A percentile compares a stretch with the other conserved stretches of the same genome.
These are phyloP conservation scores for Thielaviopsis populi DNA, from an alignment of 2,329 filamentous ascomycete species.

Conservation along the genomic window DNA sequence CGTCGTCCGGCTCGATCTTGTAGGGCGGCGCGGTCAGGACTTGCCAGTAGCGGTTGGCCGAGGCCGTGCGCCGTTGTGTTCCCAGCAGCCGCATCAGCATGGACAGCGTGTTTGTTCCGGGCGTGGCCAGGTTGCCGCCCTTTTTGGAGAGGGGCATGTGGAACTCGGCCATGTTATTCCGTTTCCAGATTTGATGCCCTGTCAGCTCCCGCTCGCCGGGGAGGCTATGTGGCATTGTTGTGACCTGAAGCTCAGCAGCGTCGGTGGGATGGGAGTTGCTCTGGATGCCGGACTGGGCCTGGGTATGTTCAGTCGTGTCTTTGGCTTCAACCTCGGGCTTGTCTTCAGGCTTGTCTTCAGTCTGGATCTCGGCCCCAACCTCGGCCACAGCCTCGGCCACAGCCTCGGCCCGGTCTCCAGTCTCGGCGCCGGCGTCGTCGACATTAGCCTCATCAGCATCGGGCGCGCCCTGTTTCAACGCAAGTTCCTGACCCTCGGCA, in stretches of 20 bases:
- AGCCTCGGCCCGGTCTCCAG: no score
- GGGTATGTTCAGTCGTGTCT: no score
- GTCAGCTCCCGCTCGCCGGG: neutral
- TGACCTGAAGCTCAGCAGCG: neutral
- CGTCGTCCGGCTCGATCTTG: slow-evolving; percentile 52
- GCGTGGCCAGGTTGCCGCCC: slow-evolving; percentile 25
- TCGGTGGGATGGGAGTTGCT: neutral
- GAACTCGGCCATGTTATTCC: neutral
- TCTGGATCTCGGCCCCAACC: no score
- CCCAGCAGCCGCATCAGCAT: slow-evolving; percentile 51
- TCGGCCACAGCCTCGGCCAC: no score
- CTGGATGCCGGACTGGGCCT: neutral
- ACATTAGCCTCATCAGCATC: neutral
- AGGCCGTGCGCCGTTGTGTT: slow-evolving; percentile 41
- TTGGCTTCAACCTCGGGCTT: no score
- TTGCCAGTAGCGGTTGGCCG: slow-evolving; percentile 68
- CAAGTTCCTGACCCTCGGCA: neutral
- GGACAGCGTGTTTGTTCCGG: slow-evolving; percentile 47
- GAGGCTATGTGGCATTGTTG: neutral
- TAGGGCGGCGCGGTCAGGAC: slow-evolving; percentile 43
- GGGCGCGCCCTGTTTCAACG: neutral
- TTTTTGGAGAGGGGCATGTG: neutral
- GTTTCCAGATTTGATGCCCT: neutral
- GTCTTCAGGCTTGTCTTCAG: no score
- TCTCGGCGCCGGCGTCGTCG: neutral